Evolutionary conservation across 108 stramenopile genomes (phyloP), one percentile per base, ranked within the genome.

Genomic region (Cyclotella atomus): DNA sequence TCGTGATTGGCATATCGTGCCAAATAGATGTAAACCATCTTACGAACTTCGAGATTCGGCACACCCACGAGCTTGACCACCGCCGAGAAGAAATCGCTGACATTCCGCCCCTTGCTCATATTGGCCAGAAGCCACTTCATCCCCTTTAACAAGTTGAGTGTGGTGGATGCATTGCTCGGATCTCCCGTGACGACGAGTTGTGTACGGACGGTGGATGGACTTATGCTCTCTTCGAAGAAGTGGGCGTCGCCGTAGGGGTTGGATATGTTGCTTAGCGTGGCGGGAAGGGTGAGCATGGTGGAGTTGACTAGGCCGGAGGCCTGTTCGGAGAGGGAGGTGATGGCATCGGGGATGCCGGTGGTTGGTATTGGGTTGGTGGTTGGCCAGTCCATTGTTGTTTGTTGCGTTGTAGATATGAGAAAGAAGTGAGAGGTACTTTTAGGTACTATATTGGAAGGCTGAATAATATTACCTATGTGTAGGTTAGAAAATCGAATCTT

Each of bases 101-200:
- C 97, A 67, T 99, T 91, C 7, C 96, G 84, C 1, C 95, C 96
- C 79, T 98, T 97, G 84, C 90, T 91, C 64, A 99, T 95, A 80
- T 91, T 92, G 67, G 99, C 99, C 55, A 99, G 73, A 23, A 99
- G 84, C 97, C 96, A 98, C 82, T 99, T 99, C 97, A 99, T 99
- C 30, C 97, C 98, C 60, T 93, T 89, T 12, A 90, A 57, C 27
- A 97, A 81, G 43, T 93, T 92, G 6, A 88, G 70, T 16, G 94
- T 89, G 2, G 85, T 85, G 73, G 78, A 80, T 1, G 88, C 88
- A 68, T 91, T 91, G 70, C 84, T 85, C 5, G 91, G 90, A 57
- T 95, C 89, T 14, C 77, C 77, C 2, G 89, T 71, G 36, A 81
- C 60, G 34, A 82, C 59, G 21, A 98, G 82, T 56, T 85, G 82